Percentiles rank a stretch among this genome's conserved stretches.
Evolutionary conservation across 2,329 filamentous ascomycete genomes (phyloP).

Genomic region (Sarocladium strictum): DNA sequence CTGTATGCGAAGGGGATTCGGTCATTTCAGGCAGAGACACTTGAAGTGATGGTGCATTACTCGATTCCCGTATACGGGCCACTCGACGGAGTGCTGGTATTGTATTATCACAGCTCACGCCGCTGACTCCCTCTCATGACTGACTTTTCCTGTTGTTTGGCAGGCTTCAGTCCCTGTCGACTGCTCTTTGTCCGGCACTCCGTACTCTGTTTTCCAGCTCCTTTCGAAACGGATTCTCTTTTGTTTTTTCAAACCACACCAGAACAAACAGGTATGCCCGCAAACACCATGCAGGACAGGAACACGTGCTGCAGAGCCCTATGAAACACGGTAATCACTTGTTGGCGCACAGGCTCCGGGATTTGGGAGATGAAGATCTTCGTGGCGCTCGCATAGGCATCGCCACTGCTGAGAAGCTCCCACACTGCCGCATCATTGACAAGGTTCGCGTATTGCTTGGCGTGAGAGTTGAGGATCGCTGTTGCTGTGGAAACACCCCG

Average conservation of each 20-base stretch:
- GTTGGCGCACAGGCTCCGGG: constrained; percentile 10
- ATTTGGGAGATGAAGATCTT: constrained; percentile 19
- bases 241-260: constrained; percentile 20
- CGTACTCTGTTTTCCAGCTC: constrained; percentile 23
- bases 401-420: constrained; percentile 16
- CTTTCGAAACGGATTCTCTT: constrained; percentile 19
- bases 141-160: too few relatives aligned
- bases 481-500: constrained; percentile 40
- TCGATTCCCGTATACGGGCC: too few relatives aligned
- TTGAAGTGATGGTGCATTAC: too few relatives aligned
- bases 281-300: constrained; percentile 16
- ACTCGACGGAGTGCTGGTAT: too few relatives aligned
- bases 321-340: constrained; percentile 21
- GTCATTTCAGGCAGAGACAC: too few relatives aligned
- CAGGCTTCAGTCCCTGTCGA: background rate
- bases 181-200: constrained; percentile 16
- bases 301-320: constrained; percentile 19
- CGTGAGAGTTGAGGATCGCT: constrained; percentile 19
- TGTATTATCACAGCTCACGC: too few relatives aligned
- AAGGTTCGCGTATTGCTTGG: constrained; percentile 15
- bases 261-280: constrained; percentile 17
- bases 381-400: constrained; percentile 22
- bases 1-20: too few relatives aligned
- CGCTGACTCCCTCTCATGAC: too few relatives aligned
- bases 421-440: constrained; percentile 16